Evolutionary conservation across 345 rosid species (phyloP).

Genomic region (Erysimum cheiranthoides): DNA sequence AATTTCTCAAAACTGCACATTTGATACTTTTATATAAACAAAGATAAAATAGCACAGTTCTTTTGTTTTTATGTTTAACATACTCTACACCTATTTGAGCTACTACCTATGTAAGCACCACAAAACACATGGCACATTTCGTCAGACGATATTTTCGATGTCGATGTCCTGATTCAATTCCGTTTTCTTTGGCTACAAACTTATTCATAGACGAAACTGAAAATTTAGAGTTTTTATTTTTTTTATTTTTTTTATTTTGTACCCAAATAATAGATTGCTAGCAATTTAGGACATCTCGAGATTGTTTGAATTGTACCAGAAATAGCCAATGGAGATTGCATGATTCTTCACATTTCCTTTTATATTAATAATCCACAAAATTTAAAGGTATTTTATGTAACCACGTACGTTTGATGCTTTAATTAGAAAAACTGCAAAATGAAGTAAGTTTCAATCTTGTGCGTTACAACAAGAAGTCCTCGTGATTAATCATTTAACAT

Average conservation of each 20-base stretch:
- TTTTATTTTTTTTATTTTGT: neutral
- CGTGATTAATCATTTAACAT: conserved; percentile 12
- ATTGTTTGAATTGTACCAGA: conserved; percentile 28
- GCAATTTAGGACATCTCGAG: conserved; percentile 13
- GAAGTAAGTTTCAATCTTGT: conserved; percentile 27
- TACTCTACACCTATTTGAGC: conserved; percentile 23
- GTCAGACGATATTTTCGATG: conserved; percentile 41
- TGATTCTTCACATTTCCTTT: conserved; percentile 22
- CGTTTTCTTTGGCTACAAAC: conserved; percentile 18
- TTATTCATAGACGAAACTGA: neutral
- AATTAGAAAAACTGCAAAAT: neutral
- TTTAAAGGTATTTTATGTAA: conserved; percentile 35
- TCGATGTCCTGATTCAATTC: conserved; percentile 33
- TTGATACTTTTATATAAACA: neutral
- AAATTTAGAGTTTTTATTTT: neutral
- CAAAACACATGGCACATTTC: conserved; percentile 43
- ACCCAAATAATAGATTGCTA: conserved; percentile 26
- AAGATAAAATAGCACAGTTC: neutral
- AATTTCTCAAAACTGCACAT: neutral
- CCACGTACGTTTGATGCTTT: conserved; percentile 41
- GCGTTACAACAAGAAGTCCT: conserved; percentile 25
- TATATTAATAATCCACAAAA: conserved; percentile 19
- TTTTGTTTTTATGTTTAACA: conserved; percentile 5
- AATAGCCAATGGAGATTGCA: conserved; percentile 34
- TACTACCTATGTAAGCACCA: conserved; percentile 21